A percentile compares a stretch with the other conserved stretches of the same genome.
Evolutionary conservation across 148 eudicot species (phyloP).

Genomic region (Cornus kousa): DNA sequence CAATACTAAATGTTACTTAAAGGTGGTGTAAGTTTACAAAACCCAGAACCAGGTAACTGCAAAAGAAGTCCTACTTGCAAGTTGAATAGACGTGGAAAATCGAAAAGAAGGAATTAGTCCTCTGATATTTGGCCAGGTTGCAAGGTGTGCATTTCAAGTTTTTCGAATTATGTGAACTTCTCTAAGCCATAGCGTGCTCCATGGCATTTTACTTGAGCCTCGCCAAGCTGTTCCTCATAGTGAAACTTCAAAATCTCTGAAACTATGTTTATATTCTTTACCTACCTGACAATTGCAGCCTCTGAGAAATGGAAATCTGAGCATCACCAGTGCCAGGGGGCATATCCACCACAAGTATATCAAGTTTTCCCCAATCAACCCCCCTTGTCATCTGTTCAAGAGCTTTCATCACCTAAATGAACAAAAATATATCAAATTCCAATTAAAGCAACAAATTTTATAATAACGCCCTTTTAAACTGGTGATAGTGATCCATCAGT

Average conservation of each 20-base stretch:
- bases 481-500: not conserved
- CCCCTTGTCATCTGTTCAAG: slow-evolving; percentile 93
- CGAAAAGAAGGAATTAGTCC: not conserved
- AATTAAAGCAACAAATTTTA: not conserved
- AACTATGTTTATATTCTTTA: slow-evolving; percentile 1
- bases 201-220: not conserved
- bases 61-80: not conserved
- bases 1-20: not conserved
- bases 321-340: slow-evolving; percentile 99
- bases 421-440: slow-evolving; percentile 6
- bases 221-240: not conserved
- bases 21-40: not conserved
- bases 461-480: not conserved
- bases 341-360: slow-evolving; percentile 96
- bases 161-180: not conserved
- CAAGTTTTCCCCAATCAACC: slow-evolving; percentile 89
- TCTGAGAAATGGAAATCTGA: slow-evolving; percentile 88
- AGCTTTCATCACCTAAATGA: slow-evolving; percentile 87
- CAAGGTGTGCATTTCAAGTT: not conserved
- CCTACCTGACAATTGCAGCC: slow-evolving; percentile 86
- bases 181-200: not conserved
- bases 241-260: not conserved
- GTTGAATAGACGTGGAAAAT: not conserved
- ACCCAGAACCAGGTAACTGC: not conserved
- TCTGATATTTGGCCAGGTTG: not conserved